Conservation (phyloP, 139 green algal species). For the Trebouxia sp. region DNA sequence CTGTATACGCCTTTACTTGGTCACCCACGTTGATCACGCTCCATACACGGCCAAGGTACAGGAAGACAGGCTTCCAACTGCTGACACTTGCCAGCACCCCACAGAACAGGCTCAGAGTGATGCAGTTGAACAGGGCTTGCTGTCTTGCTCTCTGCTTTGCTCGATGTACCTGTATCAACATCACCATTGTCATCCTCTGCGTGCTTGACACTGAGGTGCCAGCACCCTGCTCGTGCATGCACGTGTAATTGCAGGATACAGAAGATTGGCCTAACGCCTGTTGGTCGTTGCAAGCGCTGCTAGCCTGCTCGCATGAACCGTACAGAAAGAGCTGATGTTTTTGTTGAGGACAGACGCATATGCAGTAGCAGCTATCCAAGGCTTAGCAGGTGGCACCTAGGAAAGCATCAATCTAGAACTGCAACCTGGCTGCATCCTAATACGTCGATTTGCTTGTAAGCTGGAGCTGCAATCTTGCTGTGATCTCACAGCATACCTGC, state of each 20-base stretch:
- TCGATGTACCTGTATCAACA: neutral
- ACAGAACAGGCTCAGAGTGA: neutral
- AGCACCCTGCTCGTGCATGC: no score
- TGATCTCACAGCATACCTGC: no score
- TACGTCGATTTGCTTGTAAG: no score
- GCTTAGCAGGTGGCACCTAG: no score
- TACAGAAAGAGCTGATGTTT: no score
- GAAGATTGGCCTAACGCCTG: no score
- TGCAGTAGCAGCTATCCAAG: neutral
- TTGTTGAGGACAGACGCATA: neutral
- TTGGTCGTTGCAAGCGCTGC: neutral
- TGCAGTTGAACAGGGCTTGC: neutral
- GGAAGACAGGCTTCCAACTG: neutral
- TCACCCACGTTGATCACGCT: neutral
- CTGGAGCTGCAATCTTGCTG: no score
- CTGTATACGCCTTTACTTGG: neutral
- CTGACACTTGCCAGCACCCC: neutral
- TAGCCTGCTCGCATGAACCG: neutral
- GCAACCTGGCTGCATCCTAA: no score
- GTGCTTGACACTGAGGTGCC: no score
- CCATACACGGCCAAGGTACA: conserved; percentile 9
- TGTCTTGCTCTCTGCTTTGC: neutral
- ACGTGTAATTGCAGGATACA: no score
- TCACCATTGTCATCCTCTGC: no score
- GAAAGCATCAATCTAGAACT: no score